These are phyloP conservation scores for Fusarium azukiicola DNA, from an alignment of 2,329 filamentous ascomycete species.

Conservation along the genomic window DNA sequence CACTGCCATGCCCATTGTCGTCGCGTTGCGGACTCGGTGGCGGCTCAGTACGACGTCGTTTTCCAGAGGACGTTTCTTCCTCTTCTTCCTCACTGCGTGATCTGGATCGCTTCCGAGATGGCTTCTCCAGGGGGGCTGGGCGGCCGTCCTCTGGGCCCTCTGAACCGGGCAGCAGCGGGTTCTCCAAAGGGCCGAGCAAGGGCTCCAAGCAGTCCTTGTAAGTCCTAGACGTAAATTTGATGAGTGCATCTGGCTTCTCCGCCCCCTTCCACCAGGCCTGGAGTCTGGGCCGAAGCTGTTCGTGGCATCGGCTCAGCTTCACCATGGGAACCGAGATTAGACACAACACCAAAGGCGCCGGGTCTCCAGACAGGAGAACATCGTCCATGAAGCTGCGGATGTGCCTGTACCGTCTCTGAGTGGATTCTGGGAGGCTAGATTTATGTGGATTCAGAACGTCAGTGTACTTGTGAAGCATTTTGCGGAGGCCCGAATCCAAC, in stretches of 20 bases:
- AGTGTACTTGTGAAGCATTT: background rate
- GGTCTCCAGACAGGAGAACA: background rate
- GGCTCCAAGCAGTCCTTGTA: background rate
- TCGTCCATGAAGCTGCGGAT: background rate
- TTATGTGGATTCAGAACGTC: background rate
- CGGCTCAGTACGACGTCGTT: background rate
- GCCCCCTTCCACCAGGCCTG: background rate
- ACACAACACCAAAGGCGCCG: background rate
- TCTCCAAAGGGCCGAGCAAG: background rate
- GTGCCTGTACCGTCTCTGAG: background rate
- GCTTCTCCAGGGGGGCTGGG: background rate
- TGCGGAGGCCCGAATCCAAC: background rate
- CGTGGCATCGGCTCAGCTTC: background rate
- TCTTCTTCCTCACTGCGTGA: background rate
- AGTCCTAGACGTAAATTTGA: background rate
- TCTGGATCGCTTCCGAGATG: background rate
- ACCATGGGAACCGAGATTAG: background rate
- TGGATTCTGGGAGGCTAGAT: background rate
- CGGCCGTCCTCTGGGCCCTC: background rate
- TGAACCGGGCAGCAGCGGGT: background rate
- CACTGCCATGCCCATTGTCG: background rate
- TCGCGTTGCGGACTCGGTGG: background rate
- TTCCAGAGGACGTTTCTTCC: background rate
- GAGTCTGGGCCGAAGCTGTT: background rate
- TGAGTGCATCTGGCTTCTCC: background rate